Conservation (phyloP, 306 rosid genomes). For the Phaseolus lunatus region DNA sequence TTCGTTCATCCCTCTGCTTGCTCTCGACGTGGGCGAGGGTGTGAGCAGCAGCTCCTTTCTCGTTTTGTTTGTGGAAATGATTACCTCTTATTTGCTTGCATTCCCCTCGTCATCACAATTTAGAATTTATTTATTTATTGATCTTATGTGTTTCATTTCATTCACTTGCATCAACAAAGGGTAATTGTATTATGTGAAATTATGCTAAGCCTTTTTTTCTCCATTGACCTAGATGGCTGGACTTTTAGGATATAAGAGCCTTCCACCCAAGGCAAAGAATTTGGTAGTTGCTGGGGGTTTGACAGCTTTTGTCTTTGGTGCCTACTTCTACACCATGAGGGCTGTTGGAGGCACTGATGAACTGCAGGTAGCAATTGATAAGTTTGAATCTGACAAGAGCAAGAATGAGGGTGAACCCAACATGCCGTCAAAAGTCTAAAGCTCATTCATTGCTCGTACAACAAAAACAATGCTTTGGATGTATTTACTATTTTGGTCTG, state of each 20-base stretch:
- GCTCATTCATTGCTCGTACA: conserved; percentile 1
- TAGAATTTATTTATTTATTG: neutral
- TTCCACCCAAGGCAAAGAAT: conserved; percentile 78
- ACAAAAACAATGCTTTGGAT: conserved; percentile 25
- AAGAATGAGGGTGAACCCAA: conserved; percentile 49
- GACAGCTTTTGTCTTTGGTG: conserved; percentile 84
- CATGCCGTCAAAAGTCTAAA: conserved; percentile 57
- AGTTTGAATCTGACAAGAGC: conserved; percentile 78
- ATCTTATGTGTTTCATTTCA: neutral
- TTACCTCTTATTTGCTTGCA: neutral
- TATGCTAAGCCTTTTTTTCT: conserved; percentile 18
- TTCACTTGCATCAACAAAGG: conserved; percentile 3
- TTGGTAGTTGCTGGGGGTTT: conserved; percentile 84
- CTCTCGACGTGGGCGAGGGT: too few species aligned
- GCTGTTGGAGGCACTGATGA: conserved; percentile 96
- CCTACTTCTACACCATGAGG: conserved; percentile 90
- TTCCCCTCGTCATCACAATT: neutral
- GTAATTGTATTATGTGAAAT: conserved; percentile 11
- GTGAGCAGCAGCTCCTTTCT: neutral
- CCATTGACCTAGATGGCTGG: conserved; percentile 63
- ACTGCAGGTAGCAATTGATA: conserved; percentile 82
- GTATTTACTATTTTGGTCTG: conserved; percentile 28
- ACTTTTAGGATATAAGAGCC: conserved; percentile 57
- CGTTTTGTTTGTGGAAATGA: conserved; percentile 11
- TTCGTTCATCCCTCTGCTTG: too few species aligned